Percentiles rank a stretch among this genome's conserved stretches.
Evolutionary conservation across 805 yeast species (phyloP).

Genomic region (Candida insectorum): DNA sequence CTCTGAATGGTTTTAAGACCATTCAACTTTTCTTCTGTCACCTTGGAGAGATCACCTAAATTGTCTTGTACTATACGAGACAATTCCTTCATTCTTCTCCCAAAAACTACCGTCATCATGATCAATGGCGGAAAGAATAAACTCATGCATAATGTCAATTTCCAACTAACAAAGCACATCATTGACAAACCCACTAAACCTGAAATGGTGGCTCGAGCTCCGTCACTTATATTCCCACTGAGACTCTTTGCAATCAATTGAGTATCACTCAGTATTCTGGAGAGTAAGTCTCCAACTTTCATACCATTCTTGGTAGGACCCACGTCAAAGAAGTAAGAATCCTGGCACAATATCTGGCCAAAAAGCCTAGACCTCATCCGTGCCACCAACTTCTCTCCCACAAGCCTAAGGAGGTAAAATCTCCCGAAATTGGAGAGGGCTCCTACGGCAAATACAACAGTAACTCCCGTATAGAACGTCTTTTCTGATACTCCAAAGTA

Average conservation of each 20-base stretch:
- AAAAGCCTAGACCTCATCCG: conserved; percentile 75
- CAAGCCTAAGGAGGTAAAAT: conserved; percentile 66
- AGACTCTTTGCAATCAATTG: conserved; percentile 82
- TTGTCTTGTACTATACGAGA: conserved; percentile 79
- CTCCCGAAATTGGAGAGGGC: conserved; percentile 80
- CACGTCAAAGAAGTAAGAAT: conserved; percentile 83
- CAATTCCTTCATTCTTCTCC: conserved; percentile 68
- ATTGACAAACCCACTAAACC: conserved; percentile 84
- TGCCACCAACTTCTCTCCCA: conserved; percentile 87
- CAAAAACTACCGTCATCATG: conserved; percentile 76
- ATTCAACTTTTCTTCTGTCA: conserved; percentile 85
- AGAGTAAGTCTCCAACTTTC: conserved; percentile 88
- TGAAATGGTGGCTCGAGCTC: conserved; percentile 77
- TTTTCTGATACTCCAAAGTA: conserved; percentile 55
- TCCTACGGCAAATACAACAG: conserved; percentile 65
- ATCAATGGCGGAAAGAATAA: conserved; percentile 81
- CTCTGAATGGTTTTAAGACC: conserved; percentile 87
- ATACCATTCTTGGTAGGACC: conserved; percentile 48
- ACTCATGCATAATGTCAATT: conserved; percentile 78
- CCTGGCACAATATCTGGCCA: conserved; percentile 76
- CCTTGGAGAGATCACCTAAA: conserved; percentile 82
- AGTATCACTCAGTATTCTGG: conserved; percentile 84
- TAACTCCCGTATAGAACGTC: conserved; percentile 63
- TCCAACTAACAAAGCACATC: conserved; percentile 87
- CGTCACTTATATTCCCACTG: conserved; percentile 88